Evolutionary conservation across 768 basidiomycete species (phyloP), one percentile per base, ranked within the genome.

Genomic region (Russula abietina): DNA sequence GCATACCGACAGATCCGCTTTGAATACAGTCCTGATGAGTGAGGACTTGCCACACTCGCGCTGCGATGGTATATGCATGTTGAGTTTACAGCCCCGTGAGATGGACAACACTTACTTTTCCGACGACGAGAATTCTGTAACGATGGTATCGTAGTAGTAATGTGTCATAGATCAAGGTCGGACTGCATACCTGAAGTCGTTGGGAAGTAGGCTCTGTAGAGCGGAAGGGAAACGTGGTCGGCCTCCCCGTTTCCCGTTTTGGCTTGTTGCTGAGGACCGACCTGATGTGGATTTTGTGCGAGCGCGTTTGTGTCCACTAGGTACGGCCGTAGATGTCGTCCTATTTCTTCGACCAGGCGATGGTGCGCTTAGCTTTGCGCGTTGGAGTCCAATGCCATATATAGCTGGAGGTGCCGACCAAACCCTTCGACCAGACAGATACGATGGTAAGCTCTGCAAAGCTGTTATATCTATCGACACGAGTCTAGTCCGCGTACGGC

Each of bases 41-140:
- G 62, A 54, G 11, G 52, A 63, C 52, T 63, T 63, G 32, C 62
- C 62, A 2, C 50, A 59, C 5, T n/a, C 32, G 1, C 45, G 36
- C 62, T 63, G 36, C 8, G 17, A 22, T 32, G 36, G 48, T 1
- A 22, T 6, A 10, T 8, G 16, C 17, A 24, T 62, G 22, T 16
- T 17, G 8, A n/a, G 14, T 3, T 5, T 36, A 36, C 3, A 12
- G 36, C 5, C 12, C n/a, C n/a, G n/a, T 12, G 22, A 14, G n/a
- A 22, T 12, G 7, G 9, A 22, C 0, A 24, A 11, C n/a, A 41
- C 62, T 22, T 33, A 59, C 62, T 41, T 59, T 45, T 30, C 62
- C 62, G 6, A 54, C 36, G n/a, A 58, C 57, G 52, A 63, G 57
- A 59, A 63, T 54, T 32, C 45, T 48, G 52, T 59, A 59, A 54